A percentile compares a stretch with the other conserved stretches of the same genome.
Conservation (phyloP, 352 stramenopile genomes). For the Phytophthora boehmeriae region DNA sequence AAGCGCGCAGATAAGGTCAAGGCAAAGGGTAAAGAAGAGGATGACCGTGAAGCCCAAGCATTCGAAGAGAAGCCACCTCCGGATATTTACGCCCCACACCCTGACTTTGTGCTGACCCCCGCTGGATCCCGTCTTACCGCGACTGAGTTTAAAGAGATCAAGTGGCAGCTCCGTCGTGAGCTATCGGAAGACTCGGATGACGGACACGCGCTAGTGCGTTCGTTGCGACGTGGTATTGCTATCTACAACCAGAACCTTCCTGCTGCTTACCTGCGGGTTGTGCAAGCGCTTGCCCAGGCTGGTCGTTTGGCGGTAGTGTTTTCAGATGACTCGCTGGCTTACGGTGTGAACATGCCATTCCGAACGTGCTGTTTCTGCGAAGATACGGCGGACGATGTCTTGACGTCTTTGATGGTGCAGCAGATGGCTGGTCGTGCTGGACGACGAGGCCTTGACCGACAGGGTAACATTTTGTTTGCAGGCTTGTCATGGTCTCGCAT, state of each 20-base stretch:
- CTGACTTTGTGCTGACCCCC: conserved; percentile 97
- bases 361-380: conserved; percentile 98
- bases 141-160: conserved; percentile 92
- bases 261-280: conserved; percentile 94
- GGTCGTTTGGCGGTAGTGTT: conserved; percentile 98
- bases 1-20: conserved; percentile 94
- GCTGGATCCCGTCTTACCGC: conserved; percentile 93
- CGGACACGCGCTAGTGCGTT: conserved; percentile 80
- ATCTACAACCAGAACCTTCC: conserved; percentile 99
- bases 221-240: conserved; percentile 96
- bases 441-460: conserved; percentile 96
- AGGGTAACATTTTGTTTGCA: conserved; percentile 97
- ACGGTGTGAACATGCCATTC: conserved; percentile 99
- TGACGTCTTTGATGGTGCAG: conserved; percentile 98
- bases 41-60: conserved; percentile 78
- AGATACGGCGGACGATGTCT: conserved; percentile 92
- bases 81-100: conserved; percentile 97
- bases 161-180: conserved; percentile 85
- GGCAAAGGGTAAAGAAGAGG: conserved; percentile 91
- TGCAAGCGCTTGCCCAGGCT: conserved; percentile 96
- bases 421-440: conserved; percentile 99
- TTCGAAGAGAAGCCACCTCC: conserved; percentile 84
- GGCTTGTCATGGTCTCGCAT: conserved; percentile 95
- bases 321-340: conserved; percentile 97
- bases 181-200: conserved; percentile 85